These are phyloP conservation scores for Paraphoma chrysanthemicola DNA, from an alignment of 2,329 filamentous ascomycete species.

Conservation along the genomic window DNA sequence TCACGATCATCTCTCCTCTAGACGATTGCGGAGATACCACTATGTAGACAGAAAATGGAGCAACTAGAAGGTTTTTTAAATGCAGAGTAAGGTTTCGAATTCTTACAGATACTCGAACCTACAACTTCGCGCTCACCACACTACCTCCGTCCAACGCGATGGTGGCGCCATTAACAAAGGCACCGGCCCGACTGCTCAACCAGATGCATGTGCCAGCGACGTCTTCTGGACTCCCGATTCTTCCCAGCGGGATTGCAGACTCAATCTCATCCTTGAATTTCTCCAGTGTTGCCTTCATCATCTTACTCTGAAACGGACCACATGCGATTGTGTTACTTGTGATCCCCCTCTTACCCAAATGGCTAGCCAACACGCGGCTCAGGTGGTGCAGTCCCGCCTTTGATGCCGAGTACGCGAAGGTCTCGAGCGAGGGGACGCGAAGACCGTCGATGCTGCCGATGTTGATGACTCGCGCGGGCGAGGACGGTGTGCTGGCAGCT, in stretches of 20 bases:
- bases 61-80: no score
- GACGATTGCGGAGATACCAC: no score
- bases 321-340: conserved; percentile 75
- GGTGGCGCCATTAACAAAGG: conserved; percentile 53
- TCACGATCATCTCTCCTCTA: no score
- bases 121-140: conserved; percentile 48
- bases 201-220: conserved; percentile 76
- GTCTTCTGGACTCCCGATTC: conserved; percentile 73
- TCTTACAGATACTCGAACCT: background rate
- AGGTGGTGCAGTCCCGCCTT: conserved; percentile 72
- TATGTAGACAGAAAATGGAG: no score
- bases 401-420: conserved; percentile 65
- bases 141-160: conserved; percentile 52
- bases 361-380: conserved; percentile 68
- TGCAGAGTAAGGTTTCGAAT: no score
- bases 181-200: conserved; percentile 70
- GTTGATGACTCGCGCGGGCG: conserved; percentile 67
- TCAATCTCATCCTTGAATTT: conserved; percentile 64
- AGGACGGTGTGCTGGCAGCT: conserved; percentile 51
- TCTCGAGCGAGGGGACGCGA: conserved; percentile 65
- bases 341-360: conserved; percentile 66
- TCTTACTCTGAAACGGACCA: conserved; percentile 73
- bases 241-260: conserved; percentile 67
- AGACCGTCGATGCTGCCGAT: conserved; percentile 71
- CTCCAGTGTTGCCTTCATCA: conserved; percentile 74